A percentile compares a stretch with the other conserved stretches of the same genome.
Evolutionary conservation across 169 alveolate species (phyloP).

Genomic region (Babesia ovis): DNA sequence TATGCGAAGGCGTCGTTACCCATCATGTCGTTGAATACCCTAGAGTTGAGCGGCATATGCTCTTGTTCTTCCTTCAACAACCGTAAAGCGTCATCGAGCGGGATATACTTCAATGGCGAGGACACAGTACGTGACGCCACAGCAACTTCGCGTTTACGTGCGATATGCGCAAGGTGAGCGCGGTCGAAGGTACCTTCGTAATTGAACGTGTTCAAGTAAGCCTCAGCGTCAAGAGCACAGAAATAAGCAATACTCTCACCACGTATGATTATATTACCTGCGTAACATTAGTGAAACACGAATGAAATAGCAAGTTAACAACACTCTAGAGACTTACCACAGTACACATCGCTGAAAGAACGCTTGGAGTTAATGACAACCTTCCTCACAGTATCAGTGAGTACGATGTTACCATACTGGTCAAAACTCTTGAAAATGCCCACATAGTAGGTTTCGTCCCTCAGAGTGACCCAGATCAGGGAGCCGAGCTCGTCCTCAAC

Average conservation of each 20-base stretch:
- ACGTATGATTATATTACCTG: constrained; percentile 74
- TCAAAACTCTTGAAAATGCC: constrained; percentile 79
- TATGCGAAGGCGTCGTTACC: constrained; percentile 44
- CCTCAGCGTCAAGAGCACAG: constrained; percentile 73
- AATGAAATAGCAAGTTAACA: not conserved
- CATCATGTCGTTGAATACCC: constrained; percentile 46
- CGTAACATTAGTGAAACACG: not conserved
- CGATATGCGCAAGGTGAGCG: constrained; percentile 5
- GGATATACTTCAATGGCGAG: constrained; percentile 29
- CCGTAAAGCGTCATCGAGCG: constrained; percentile 49
- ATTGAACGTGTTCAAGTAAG: constrained; percentile 67
- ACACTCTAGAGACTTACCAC: constrained; percentile 55
- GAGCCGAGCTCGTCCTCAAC: constrained; percentile 80
- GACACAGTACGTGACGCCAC: not conserved
- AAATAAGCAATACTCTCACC: constrained; percentile 81
- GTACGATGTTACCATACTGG: constrained; percentile 76
- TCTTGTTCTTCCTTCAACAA: constrained; percentile 54
- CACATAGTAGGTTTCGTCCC: constrained; percentile 72
- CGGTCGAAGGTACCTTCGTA: constrained; percentile 50
- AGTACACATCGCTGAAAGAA: constrained; percentile 74
- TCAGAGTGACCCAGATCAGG: constrained; percentile 74
- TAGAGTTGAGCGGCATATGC: not conserved
- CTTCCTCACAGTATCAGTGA: constrained; percentile 76
- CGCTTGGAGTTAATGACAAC: constrained; percentile 58
- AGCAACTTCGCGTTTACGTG: constrained; percentile 18